These are phyloP conservation scores for Penicillium cataractarum DNA, from an alignment of 495 filamentous ascomycete genomes.

Conservation along the genomic window DNA sequence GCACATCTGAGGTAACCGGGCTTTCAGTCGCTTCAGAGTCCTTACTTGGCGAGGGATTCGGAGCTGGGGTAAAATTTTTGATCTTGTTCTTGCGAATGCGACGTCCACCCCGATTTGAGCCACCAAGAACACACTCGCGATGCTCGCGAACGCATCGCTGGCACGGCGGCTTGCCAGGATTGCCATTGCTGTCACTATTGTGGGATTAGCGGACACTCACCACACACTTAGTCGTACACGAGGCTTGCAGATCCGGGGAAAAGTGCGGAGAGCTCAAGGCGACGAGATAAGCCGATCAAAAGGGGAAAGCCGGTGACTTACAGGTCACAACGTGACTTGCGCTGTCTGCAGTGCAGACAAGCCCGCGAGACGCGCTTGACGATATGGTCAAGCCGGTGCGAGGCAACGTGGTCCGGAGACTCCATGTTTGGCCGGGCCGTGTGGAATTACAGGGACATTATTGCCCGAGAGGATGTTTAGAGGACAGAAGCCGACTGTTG, in stretches of 20 bases:
- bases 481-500: constrained; percentile 19
- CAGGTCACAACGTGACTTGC: constrained; percentile 68
- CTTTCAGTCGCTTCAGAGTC: constrained; percentile 34
- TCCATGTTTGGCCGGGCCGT: constrained; percentile 17
- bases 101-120: constrained; percentile 63
- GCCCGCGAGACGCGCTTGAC: constrained; percentile 64
- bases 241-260: constrained; percentile 24
- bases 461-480: constrained; percentile 14
- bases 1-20: constrained; percentile 34
- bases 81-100: constrained; percentile 59
- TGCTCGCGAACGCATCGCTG: constrained; percentile 60
- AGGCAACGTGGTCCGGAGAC: constrained; percentile 19
- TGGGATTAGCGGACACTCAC: constrained; percentile 21
- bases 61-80: constrained; percentile 41
- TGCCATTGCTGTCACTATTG: constrained; percentile 49
- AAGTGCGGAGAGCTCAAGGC: background rate
- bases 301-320: constrained; percentile 36
- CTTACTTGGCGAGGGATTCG: constrained; percentile 30
- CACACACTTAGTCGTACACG: background rate
- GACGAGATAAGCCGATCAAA: background rate
- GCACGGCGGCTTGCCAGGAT: constrained; percentile 57
- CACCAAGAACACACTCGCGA: constrained; percentile 63
- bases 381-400: constrained; percentile 30
- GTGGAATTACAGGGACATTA: constrained; percentile 15
- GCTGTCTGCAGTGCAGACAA: constrained; percentile 63